Evolutionary conservation across 1,284 basidiomycete genomes (phyloP), one percentile per base, ranked within the genome.

Genomic region (Tilletia walkeri): DNA sequence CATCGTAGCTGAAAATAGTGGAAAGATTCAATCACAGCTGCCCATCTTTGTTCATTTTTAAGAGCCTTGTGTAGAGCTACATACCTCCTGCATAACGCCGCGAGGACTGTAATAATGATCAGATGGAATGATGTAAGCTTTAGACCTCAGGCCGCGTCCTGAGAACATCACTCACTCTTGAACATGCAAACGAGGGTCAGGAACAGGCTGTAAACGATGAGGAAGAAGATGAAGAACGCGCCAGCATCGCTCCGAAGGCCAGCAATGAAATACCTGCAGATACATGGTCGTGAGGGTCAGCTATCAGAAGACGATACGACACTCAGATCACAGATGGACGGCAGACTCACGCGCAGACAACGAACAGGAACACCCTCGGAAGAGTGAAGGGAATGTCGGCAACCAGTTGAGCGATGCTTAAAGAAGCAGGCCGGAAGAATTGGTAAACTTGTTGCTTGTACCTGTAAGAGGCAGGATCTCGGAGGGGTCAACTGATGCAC

Each of bases 351-450:
- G 24, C 24, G 24, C 24, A 30, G 24, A 30, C 24, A 30, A 30
- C 24, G 24, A 30, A 30, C 24, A 30, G 24, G 24, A 30, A 30
- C 24, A 30, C 24, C 56, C 85, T 84, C 3, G 80, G 73, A 0
- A 85, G 80, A 71, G 84, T 86, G 82, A 86, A 86, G 0, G 87
- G 87, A 14, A 86, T 80, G 73, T 87, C 87, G 69, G 85, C 83
- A 6, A 85, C 63, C 9, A 86, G 82, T 63, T 81, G 90, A 3
- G 90, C 90, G 20, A 93, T 80, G 0, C 89, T 88, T 38, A 90
- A 85, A 1, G 92, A 90, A 3, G 89, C 88, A 0, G 92, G 91
- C 34, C 92, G 88, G 83, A 92, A 94, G 84, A 94, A 89, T 71
- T 90, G 88, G 82, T 91, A 95, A 53, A 86, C 87, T n/a, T 89